These are phyloP conservation scores for Thermothielavioides terrestris DNA, from an alignment of 495 filamentous ascomycete species.

Conservation along the genomic window DNA sequence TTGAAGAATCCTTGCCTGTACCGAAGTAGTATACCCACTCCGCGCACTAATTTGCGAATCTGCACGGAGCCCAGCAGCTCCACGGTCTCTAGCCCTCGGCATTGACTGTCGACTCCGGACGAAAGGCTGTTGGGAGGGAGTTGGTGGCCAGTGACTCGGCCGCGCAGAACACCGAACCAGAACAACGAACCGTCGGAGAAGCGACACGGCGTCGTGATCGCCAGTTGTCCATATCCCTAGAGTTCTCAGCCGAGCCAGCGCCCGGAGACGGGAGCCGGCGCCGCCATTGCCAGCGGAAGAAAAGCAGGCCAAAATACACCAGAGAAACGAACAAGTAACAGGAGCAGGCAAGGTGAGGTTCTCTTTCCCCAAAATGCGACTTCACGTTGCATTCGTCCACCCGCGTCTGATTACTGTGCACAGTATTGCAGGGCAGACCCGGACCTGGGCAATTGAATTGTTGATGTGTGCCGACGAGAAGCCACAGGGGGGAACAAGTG, in stretches of 20 bases:
- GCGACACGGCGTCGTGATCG: no score
- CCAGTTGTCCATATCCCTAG: no score
- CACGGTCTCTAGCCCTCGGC: not conserved
- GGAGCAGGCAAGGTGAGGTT: no score
- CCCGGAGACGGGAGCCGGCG: no score
- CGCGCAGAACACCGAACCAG: no score
- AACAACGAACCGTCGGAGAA: no score
- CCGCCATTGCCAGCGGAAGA: no score
- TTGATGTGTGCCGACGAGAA: not conserved
- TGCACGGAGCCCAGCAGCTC: not conserved
- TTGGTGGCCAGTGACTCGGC: no score
- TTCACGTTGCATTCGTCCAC: not conserved
- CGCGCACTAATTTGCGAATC: conserved; percentile 9
- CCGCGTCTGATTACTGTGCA: conserved; percentile 1
- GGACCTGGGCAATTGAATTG: not conserved
- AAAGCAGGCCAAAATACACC: no score
- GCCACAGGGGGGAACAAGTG: not conserved
- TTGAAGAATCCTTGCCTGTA: not conserved
- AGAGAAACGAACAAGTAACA: no score
- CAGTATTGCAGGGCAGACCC: conserved; percentile 2
- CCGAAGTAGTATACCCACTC: conserved; percentile 1
- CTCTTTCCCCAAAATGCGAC: not conserved
- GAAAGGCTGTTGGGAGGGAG: no score
- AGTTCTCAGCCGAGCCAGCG: no score
- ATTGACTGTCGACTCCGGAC: not conserved